Base-by-base conservation (phyloP, 169 alveolate species). In the Babesia divergens region DNA sequence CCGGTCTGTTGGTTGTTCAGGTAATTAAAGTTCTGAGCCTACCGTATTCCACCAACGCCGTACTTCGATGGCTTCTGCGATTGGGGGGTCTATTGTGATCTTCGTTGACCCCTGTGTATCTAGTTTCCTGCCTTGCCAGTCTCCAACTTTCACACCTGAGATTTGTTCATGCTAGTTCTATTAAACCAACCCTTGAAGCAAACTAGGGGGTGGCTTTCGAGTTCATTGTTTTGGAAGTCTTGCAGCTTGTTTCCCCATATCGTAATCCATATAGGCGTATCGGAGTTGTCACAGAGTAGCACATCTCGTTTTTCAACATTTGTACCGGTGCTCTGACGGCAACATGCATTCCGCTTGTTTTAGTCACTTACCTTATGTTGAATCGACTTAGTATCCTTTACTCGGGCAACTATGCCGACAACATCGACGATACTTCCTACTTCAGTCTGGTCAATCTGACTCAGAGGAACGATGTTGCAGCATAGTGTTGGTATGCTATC, bases 91-190 rank as follows among this genome's bases (percentile, higher is more conserved):
- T 16, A 77, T 26, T 9, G 77, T 85, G 13, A 87, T 64, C 46
- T 87, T 80, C 1, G 93, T 87, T 14, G 83, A 62, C 0, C 65
- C 70, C 50, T 60, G 83, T 2, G 89, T 74, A 58, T 87, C 93
- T 72, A 87, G 52, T 44, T 74, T 71, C 64, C 64, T 87, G 14
- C 90, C 91, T 62, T 87, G 91, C 93, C 93, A 87, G 47, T 83
- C 90, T 0, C 67, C 77, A 16, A 87, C 83, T 51, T 81, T 87
- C 52, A 83, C 84, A 49, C 83, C 82, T 74, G 68, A 51, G 68
- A 60, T 22, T 18, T 16, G 14, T 11, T 24, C 18, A 22, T n/a
- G 20, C 5, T 1, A 7, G 2, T 8, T 14, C 31, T 20, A 6
- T 32, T 2, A 8, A 13, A 32, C 77, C 18, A 16, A 79, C 87